Evolutionary conservation across 768 basidiomycete species (phyloP).

Genomic region (Termitomyces heimii): DNA sequence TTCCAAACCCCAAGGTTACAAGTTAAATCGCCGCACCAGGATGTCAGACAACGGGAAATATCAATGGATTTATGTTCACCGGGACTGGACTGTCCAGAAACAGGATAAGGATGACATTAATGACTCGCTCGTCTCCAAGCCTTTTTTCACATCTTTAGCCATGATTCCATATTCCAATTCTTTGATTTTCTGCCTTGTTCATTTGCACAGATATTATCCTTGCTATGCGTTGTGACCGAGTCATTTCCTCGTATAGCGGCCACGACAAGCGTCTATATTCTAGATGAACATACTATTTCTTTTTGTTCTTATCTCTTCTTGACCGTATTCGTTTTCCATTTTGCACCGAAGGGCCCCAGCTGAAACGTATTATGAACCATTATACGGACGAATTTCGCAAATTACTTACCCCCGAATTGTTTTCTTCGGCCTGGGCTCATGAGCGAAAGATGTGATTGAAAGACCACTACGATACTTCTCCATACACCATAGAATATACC

Average conservation of each 20-base stretch:
- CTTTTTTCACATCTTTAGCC: background rate
- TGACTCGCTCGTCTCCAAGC: background rate
- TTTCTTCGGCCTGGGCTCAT: conserved; percentile 65
- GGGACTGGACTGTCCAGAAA: background rate
- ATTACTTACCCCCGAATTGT: conserved; percentile 70
- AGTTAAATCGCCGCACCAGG: background rate
- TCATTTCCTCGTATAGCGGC: background rate
- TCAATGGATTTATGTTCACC: background rate
- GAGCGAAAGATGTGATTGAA: conserved; percentile 54
- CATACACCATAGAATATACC: conserved; percentile 84
- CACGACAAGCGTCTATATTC: background rate
- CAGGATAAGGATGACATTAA: background rate
- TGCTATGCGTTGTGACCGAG: background rate
- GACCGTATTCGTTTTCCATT: conserved; percentile 73
- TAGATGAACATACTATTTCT: conserved; percentile 12
- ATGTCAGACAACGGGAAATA: background rate
- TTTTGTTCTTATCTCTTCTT: conserved; percentile 36
- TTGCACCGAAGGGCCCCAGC: conserved; percentile 73
- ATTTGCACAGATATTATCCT: background rate
- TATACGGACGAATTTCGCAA: background rate
- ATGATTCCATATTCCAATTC: background rate
- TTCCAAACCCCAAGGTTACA: background rate
- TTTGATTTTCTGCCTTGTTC: too few relatives aligned
- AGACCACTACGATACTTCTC: conserved; percentile 64
- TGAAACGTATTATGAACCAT: conserved; percentile 17